A percentile compares a stretch with the other conserved stretches of the same genome.
Evolutionary conservation across 2,329 filamentous ascomycete species (phyloP).

Genomic region (Tolypocladium paradoxum): DNA sequence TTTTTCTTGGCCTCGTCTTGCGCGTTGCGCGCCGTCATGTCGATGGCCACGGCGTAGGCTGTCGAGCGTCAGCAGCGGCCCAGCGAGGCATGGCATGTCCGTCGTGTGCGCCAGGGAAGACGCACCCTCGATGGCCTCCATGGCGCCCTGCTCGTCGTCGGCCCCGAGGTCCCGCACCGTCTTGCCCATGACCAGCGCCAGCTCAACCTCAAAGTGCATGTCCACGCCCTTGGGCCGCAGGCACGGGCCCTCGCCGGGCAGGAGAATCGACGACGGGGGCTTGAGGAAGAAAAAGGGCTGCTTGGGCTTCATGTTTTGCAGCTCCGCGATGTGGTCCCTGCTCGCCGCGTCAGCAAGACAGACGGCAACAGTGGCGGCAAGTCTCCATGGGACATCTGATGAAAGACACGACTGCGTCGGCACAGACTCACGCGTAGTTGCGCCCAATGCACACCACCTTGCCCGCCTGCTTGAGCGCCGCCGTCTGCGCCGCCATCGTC

Average conservation of each 20-base stretch:
- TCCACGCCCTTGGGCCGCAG: slow-evolving; percentile 73
- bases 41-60: slow-evolving; percentile 86
- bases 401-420: too few species aligned
- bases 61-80: too few species aligned
- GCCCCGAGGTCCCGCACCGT: slow-evolving; percentile 63
- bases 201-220: slow-evolving; percentile 90
- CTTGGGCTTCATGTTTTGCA: slow-evolving; percentile 78
- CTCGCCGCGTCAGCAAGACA: not conserved
- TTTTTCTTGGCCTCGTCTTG: slow-evolving; percentile 95
- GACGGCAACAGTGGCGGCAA: too few species aligned
- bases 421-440: slow-evolving; percentile 76
- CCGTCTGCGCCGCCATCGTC: slow-evolving; percentile 30
- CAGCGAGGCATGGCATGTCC: too few species aligned
- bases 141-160: slow-evolving; percentile 61
- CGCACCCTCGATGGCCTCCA: slow-evolving; percentile 79
- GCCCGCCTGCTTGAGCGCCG: slow-evolving; percentile 41
- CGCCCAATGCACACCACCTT: slow-evolving; percentile 91
- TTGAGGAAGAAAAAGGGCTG: slow-evolving; percentile 99
- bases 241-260: slow-evolving; percentile 67
- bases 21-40: slow-evolving; percentile 93
- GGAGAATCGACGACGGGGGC: slow-evolving; percentile 75
- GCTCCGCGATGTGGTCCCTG: slow-evolving; percentile 86
- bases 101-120: too few species aligned
- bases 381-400: too few species aligned
- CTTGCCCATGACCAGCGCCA: slow-evolving; percentile 82